A percentile compares a stretch with the other conserved stretches of the same genome.
phyloP scores from a whole-genome alignment of 2,329 filamentous ascomycete species.

The Thielaviopsis musarum region DNA sequence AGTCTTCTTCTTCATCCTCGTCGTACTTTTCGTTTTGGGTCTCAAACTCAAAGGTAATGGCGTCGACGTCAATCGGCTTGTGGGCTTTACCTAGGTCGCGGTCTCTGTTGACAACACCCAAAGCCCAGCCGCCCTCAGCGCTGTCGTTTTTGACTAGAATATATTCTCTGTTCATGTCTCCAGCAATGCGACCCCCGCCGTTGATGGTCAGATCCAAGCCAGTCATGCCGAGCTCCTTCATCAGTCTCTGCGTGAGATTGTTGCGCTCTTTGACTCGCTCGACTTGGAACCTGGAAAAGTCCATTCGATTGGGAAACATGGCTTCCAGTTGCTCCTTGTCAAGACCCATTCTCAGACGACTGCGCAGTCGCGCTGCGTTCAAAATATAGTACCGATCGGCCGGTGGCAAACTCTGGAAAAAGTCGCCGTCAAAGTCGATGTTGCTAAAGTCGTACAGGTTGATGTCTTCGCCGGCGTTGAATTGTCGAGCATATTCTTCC shows the following conservation, averaged over 20 bases:
- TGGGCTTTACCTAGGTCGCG: conserved; percentile 64
- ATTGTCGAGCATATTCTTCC: conserved; percentile 84
- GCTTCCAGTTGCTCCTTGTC: conserved; percentile 89
- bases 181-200: conserved; percentile 49
- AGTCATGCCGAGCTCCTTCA: conserved; percentile 86
- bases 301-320: conserved; percentile 98
- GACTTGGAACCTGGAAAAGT: conserved; percentile 90
- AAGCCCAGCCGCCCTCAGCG: conserved; percentile 85
- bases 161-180: conserved; percentile 84
- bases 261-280: conserved; percentile 87
- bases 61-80: conserved; percentile 86
- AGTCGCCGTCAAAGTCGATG: conserved; percentile 92
- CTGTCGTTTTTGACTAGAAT: conserved; percentile 92
- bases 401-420: conserved; percentile 80
- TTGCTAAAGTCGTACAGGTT: conserved; percentile 92
- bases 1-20: conserved; percentile 60
- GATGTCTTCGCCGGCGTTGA: conserved; percentile 82
- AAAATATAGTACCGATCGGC: conserved; percentile 93
- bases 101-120: conserved; percentile 80
- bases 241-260: conserved; percentile 81
- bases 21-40: conserved; percentile 41
- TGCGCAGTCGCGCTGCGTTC: conserved; percentile 79
- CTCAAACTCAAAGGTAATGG: conserved; percentile 38
- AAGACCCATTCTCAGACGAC: conserved; percentile 82
- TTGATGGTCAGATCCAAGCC: conserved; percentile 51